Base-by-base conservation (phyloP, 495 filamentous ascomycete genomes). In the Penicillium herquei region DNA sequence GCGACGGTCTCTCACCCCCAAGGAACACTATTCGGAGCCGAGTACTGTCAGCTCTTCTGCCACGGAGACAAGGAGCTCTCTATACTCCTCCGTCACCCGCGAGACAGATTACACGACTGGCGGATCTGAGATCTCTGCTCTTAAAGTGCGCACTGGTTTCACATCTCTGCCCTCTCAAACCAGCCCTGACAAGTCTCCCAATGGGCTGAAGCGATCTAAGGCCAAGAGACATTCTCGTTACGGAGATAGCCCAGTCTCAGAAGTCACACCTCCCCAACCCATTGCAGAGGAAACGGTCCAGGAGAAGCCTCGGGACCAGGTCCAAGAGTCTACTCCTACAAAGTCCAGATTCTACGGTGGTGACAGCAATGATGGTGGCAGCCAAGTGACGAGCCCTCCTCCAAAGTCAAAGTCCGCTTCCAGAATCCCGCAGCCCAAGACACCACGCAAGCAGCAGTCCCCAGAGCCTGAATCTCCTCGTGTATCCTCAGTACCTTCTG, bases 401-500 rank as follows among this genome's bases (percentile, higher is more conserved):
- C 44, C 55, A 2, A 63, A 42, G 35, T 43, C 53, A 4, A 65
- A 55, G 18, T 45, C 55, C 18, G 57, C 64, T 26, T 51, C 59
- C 32, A 82, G 71, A 61, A 54, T 64, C 33, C 58, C 67, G 6
- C 57, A 48, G 46, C 54, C 54, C 11, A 64, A 55, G 21, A 41
- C 54, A 7, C 57, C 63, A 12, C 51, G 58, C 16, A 82, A 71
- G 59, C 54, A 53, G 41, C 63, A 58, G 33, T 63, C 47, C 21
- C 58, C 59, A 3, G 65, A 70, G 52, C 46, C 63, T 41, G 66
- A 62, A 42, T 68, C 74, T 43, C 67, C 78, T 41, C 71, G 81
- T 32, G 69, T 79, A 3, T 86, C 85, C n/a, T 84, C 81, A 18
- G 75, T 81, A 10, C 83, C 82, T 7, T 81, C 80, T 0, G 67